Conservation (phyloP, 2,329 filamentous ascomycete genomes). For the Xylaria multiplex region DNA sequence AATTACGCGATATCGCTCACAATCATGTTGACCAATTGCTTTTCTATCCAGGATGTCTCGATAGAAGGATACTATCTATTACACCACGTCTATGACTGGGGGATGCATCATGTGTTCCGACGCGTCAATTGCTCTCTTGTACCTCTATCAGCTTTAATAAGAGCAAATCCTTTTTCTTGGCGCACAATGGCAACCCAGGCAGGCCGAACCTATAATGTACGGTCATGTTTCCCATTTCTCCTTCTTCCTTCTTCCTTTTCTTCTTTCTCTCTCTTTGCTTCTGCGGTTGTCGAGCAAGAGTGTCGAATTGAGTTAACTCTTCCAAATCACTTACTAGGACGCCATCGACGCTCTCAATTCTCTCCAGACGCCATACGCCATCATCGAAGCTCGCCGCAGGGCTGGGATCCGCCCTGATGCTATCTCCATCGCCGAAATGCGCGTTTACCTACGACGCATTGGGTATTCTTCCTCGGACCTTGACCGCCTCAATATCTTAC, state of each 20-base stretch:
- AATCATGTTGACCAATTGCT: background rate
- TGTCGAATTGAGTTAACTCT: conserved; percentile 7
- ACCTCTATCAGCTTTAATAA: conserved; percentile 30
- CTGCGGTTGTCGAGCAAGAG: background rate
- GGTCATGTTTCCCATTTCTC: background rate
- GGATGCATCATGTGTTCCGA: conserved; percentile 48
- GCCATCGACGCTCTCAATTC: conserved; percentile 88
- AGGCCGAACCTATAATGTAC: conserved; percentile 44
- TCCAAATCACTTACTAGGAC: conserved; percentile 64
- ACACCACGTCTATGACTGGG: conserved; percentile 18
- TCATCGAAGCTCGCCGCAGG: conserved; percentile 81
- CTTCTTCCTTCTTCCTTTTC: background rate
- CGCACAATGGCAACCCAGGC: conserved; percentile 44
- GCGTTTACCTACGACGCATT: conserved; percentile 77
- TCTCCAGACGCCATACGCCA: conserved; percentile 86
- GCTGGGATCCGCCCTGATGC: conserved; percentile 77
- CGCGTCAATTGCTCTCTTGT: conserved; percentile 28
- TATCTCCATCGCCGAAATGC: conserved; percentile 79
- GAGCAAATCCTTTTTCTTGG: conserved; percentile 24
- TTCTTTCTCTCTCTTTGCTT: background rate
- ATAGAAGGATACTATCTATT: conserved; percentile 7
- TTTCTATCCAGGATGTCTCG: conserved; percentile 18
- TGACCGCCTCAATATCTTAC: conserved; percentile 71
- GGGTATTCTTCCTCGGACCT: conserved; percentile 74
- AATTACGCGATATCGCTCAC: conserved; percentile 26